Evolutionary conservation across 2,329 filamentous ascomycete species (phyloP).

Genomic region (Neoscytalidium dimidiatum): DNA sequence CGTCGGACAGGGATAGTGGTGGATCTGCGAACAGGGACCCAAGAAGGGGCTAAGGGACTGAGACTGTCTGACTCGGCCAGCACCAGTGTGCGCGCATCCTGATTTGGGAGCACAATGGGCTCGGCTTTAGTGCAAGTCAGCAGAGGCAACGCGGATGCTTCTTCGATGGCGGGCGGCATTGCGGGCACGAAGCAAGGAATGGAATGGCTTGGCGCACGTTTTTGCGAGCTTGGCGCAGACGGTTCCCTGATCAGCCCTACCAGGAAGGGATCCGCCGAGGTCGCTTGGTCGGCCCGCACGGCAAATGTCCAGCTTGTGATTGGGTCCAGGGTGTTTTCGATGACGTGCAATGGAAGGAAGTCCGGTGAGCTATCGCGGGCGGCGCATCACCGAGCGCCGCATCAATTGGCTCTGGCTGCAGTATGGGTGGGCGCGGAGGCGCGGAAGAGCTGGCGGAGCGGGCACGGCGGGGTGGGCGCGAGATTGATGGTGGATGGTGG

Average conservation of each 20-base stretch:
- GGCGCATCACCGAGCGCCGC: not conserved
- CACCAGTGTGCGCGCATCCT: not conserved
- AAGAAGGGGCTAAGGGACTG: too few relatives aligned
- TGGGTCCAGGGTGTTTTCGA: not conserved
- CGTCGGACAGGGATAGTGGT: not conserved
- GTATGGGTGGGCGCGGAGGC: not conserved
- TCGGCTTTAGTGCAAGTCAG: not conserved
- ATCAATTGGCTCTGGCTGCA: not conserved
- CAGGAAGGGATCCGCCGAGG: not conserved
- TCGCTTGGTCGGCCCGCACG: slow-evolving; percentile 14
- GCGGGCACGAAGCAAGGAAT: not conserved
- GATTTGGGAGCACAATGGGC: not conserved
- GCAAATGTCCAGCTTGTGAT: not conserved
- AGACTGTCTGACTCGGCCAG: not conserved
- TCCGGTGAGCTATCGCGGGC: not conserved
- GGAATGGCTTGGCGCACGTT: not conserved
- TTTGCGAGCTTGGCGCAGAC: not conserved
- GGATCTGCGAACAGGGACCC: not conserved
- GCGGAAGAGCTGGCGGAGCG: not conserved
- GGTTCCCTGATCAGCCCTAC: not conserved
- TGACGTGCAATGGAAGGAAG: not conserved
- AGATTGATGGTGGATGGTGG: not conserved
- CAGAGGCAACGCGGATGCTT: too few relatives aligned
- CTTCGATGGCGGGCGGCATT: too few relatives aligned
- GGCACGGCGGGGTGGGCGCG: not conserved